Base-by-base conservation (phyloP, 2,329 filamentous ascomycete genomes). In the Cladosporium sp. region DNA sequence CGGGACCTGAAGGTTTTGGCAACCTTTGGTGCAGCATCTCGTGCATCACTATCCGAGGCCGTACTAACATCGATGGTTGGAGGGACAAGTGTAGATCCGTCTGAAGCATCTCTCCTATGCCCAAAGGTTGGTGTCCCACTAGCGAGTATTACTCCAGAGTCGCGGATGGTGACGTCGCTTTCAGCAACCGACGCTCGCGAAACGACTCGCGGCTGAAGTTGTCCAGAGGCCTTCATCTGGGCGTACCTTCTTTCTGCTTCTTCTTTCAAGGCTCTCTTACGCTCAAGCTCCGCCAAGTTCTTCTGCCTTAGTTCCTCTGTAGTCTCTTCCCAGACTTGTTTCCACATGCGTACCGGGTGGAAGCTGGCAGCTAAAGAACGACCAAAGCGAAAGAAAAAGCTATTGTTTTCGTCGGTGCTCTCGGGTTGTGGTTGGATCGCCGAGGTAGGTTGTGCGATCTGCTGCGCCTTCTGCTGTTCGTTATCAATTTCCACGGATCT, bases 301-400 rank as follows among this genome's bases (percentile, higher is more conserved):
- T 71, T 60, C 30, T 66, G 61, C 38, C 65, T 74, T 51, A 74
- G 70, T 49, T 76, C 73, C 51, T 80, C 76, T 14, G 77, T 74
- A 25, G 70, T 67, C 30, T 74, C 73, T 64, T 76, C 79, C 77
- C 78, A 81, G 34, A 74, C 70, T 40, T 71, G 72, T 6, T 75
- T 72, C 77, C 78, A 80, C 12, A 78, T 69, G 12, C 78, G 78
- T 52, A 79, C 75, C 3, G 82, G 80, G 61, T 82, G 82, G 67
- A 85, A 83, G 19, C 77, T 77, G 12, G 78, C 76, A 6, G 79
- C 79, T 59, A 84, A 74, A 2, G 77, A 78, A 64, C 80, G 82
- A 37, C 82, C 82, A 63, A 85, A 84, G 5, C 78, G 75, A 64
- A 82, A 82, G 36, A 84, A 77, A 11, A 79, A 77, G 74, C 58